Evolutionary conservation across 1,139 yeast species (phyloP), one percentile per base, ranked within the genome.

Genomic region (Groenewaldozyma auringiensis): DNA sequence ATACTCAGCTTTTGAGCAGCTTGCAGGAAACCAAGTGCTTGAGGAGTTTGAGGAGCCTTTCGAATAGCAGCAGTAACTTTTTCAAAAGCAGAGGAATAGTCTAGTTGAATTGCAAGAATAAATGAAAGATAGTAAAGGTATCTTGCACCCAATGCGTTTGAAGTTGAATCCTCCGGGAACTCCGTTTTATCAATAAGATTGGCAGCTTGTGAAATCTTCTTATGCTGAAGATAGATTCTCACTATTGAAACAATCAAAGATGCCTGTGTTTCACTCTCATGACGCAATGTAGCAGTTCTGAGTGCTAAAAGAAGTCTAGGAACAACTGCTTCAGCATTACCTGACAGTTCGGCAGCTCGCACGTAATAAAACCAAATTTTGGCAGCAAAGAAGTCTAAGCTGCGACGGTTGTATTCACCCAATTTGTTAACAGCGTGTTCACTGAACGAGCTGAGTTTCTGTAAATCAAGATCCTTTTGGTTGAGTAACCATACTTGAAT

Each of bases 281-380:
- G 96, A 58, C 96, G 81, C 55, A 94, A 76, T 21, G 95, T 81
- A 2, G 96, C 89, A 2, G 94, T 83, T 67, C 96, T 79, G 61
- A 92, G 74, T 16, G 85, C 86, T 35, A 73, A 69, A 62, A 87
- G 76, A 60, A 92, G 71, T 41, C 48, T 79, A 4, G 86, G 77
- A 59, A 94, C 79, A 45, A 86, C 71, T n/a, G 78, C 67, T 45
- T 73, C 69, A 48, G 80, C 68, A 55, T 81, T 53, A 42, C 74
- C 75, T 14, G 53, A 48, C 50, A 81, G 68, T 67, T 92, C 98
- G 54, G 80, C 79, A 3, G 89, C 78, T 64, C 95, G 78, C 41
- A 83, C 76, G 54, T 87, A 77, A 68, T 87, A 92, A 63, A 89
- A 94, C 97, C 98, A 94, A 51, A 85, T 74, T 64, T 89, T 92